Percentiles rank a stretch among this genome's conserved stretches.
Conservation (phyloP, 2,329 filamentous ascomycete species). For the Rhexocercosporidium sp. region DNA sequence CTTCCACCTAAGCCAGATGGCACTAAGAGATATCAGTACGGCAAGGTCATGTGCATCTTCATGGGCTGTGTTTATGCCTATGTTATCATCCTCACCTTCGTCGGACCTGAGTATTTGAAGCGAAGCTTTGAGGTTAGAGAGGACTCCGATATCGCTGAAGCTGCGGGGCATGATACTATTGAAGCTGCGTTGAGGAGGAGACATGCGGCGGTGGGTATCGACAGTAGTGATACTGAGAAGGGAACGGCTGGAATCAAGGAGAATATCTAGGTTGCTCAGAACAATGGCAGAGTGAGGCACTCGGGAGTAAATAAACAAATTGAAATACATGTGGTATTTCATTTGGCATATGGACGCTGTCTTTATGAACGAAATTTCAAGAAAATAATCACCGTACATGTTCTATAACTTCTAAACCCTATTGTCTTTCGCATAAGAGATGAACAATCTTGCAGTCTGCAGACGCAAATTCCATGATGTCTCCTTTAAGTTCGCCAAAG, state of each 20-base stretch:
- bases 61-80: conserved; percentile 61
- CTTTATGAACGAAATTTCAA: too few relatives aligned
- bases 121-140: conserved; percentile 52
- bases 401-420: too few relatives aligned
- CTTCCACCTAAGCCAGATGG: conserved; percentile 55
- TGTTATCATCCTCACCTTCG: conserved; percentile 29
- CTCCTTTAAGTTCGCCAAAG: too few relatives aligned
- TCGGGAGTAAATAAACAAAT: not conserved
- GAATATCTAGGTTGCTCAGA: not conserved
- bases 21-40: conserved; percentile 71
- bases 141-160: conserved; percentile 52
- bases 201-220: conserved; percentile 23
- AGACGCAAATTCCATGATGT: too few relatives aligned
- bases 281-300: not conserved
- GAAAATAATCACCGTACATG: too few relatives aligned
- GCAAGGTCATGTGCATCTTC: conserved; percentile 87
- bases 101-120: conserved; percentile 55
- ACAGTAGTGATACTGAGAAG: conserved; percentile 27
- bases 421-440: too few relatives aligned
- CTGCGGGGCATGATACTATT: conserved; percentile 44
- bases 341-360: too few relatives aligned
- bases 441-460: too few relatives aligned
- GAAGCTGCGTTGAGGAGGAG: conserved; percentile 37
- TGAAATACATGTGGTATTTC: too few relatives aligned
- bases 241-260: not conserved